These are phyloP conservation scores for Fusarium sp. DNA, from an alignment of 2,329 filamentous ascomycete genomes.

Conservation along the genomic window DNA sequence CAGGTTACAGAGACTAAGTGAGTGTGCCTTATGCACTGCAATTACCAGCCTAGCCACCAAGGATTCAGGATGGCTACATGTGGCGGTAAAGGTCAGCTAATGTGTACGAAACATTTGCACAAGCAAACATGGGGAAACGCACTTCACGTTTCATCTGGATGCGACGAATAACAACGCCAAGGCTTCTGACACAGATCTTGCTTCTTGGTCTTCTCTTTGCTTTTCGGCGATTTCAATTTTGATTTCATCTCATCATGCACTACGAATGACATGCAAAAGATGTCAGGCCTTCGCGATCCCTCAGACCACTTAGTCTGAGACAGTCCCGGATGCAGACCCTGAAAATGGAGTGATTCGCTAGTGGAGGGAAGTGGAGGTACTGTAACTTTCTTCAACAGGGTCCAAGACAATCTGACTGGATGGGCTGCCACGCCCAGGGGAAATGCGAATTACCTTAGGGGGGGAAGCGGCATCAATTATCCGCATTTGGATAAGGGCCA, in stretches of 20 bases:
- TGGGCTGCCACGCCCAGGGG: neutral
- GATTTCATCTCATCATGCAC: too few relatives aligned
- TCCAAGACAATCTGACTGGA: constrained; percentile 41
- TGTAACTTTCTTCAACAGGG: constrained; percentile 32
- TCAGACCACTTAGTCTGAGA: constrained; percentile 26
- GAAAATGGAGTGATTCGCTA: constrained; percentile 30
- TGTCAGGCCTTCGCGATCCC: too few relatives aligned
- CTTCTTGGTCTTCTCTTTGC: neutral
- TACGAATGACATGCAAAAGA: too few relatives aligned
- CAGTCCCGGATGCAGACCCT: constrained; percentile 26
- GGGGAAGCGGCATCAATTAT: neutral
- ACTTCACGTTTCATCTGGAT: neutral
- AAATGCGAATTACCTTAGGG: constrained; percentile 31
- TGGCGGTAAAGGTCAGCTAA: neutral
- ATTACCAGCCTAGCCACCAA: neutral
- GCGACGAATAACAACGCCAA: neutral
- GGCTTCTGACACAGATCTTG: neutral
- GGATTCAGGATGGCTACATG: neutral
- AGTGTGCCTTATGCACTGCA: too few relatives aligned
- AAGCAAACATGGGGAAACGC: neutral
- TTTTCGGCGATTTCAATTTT: neutral
- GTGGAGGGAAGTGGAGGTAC: neutral
- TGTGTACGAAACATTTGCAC: neutral
- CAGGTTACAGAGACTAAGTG: too few relatives aligned
- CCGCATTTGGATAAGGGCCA: constrained; percentile 21